Base-by-base conservation (phyloP, 2,329 filamentous ascomycete species). In the Chaetomium sp. region DNA sequence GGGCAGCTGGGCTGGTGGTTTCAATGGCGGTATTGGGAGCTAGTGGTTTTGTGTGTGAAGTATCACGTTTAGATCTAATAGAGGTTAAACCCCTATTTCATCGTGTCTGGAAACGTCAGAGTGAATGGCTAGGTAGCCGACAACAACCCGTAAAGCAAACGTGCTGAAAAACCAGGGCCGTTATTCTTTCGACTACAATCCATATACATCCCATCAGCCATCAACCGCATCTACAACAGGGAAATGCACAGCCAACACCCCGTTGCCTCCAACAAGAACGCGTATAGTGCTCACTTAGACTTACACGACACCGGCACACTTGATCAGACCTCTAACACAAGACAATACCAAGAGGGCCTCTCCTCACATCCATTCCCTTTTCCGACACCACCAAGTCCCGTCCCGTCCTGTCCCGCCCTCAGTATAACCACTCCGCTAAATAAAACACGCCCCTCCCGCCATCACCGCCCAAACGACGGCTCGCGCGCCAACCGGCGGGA, bases 401-500 rank as follows among this genome's bases (percentile, higher is more conserved):
- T n/a, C 45, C 45, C 12, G 45, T 2, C 16, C 16, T 19, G 38
- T 45, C 38, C 16, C 19, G 16, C 4, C 19, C 16, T 47, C 9
- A 23, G 4, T 47, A 47, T 12, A 47, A 23, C 45, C 42, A n/a
- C 42, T 19, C n/a, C 33, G 33, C 16, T 16, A 19, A 42, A 42
- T n/a, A 42, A 42, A 42, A 42, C 47, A 16, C 21, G 21, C 29
- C 35, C 38, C 2, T 5, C 33, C 35, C 19, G 2, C 27, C 21
- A 55, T 31, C 19, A 35, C 51, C 29, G 21, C 31, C 35, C 33
- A 23, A 56, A 53, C 13, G 61, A 63, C 55, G 21, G n/a, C 47
- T 63, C 55, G 47, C 60, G 55, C 25, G 23, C 33, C 31, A 54
- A 21, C 7, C 61, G 45, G n/a, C 61, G 55, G 1, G 55, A 55